Percentiles rank a stretch among this genome's conserved stretches.
Conservation (phyloP, 805 yeast genomes). For the Myxozyma lipomycoides region DNA sequence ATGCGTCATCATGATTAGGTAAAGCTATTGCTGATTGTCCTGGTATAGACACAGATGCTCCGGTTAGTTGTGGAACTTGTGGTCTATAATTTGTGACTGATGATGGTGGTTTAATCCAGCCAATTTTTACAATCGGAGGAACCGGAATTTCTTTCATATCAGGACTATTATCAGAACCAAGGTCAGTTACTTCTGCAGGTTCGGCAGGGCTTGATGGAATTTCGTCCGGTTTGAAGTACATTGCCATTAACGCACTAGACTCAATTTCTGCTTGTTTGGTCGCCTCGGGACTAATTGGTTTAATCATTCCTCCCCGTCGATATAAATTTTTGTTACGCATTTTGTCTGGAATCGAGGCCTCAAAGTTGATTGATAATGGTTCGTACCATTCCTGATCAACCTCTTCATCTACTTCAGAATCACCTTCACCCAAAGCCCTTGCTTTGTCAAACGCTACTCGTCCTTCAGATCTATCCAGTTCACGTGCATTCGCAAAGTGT, state of each 20-base stretch:
- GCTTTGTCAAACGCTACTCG: constrained; percentile 14
- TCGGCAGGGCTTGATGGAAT: constrained; percentile 32
- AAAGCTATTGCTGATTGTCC: not conserved
- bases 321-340: constrained; percentile 29
- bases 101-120: constrained; percentile 7
- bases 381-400: constrained; percentile 12
- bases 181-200: constrained; percentile 26
- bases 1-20: constrained; percentile 2
- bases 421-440: constrained; percentile 22
- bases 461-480: constrained; percentile 27
- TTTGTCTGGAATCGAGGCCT: constrained; percentile 22
- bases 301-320: constrained; percentile 35
- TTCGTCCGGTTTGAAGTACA: constrained; percentile 22
- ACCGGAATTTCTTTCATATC: constrained; percentile 11
- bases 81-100: not conserved
- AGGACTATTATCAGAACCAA: not conserved
- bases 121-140: constrained; percentile 6
- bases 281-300: constrained; percentile 33
- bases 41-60: not conserved
- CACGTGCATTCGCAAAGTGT: constrained; percentile 26
- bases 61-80: not conserved
- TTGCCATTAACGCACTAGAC: constrained; percentile 26
- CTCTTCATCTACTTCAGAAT: constrained; percentile 25
- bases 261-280: constrained; percentile 32
- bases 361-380: constrained; percentile 12